Conservation (phyloP, 2,329 filamentous ascomycete species). For the Fusarium graminum region DNA sequence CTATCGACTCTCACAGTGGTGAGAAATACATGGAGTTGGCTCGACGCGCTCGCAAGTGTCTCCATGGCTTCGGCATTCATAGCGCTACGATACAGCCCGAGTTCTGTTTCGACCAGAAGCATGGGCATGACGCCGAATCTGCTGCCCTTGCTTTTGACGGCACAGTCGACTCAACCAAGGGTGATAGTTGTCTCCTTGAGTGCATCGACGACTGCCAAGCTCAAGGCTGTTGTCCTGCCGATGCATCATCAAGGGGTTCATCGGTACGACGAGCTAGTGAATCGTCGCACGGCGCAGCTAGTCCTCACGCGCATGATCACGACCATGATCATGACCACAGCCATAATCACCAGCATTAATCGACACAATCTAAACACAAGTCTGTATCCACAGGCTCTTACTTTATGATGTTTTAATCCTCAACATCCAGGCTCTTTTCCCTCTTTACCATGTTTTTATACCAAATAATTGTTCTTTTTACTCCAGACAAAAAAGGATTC, state of each 20-base stretch:
- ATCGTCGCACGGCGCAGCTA: conserved; percentile 48
- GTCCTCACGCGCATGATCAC: conserved; percentile 32
- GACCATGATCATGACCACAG: conserved; percentile 10
- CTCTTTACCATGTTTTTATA: conserved; percentile 18
- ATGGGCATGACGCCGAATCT: conserved; percentile 56
- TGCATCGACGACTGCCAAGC: conserved; percentile 56
- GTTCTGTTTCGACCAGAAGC: conserved; percentile 71
- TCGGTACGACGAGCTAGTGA: conserved; percentile 55
- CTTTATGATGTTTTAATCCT: not conserved
- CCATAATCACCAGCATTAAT: conserved; percentile 33
- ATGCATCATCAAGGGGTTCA: conserved; percentile 52
- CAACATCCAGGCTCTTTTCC: conserved; percentile 7
- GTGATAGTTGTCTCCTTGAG: conserved; percentile 63
- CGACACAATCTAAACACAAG: not conserved
- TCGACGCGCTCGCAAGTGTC: conserved; percentile 83
- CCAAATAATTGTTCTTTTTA: conserved; percentile 29
- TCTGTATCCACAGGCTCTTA: not conserved
- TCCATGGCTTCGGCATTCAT: conserved; percentile 96
- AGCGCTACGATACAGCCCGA: conserved; percentile 98
- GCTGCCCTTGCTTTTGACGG: conserved; percentile 56
- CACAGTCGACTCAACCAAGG: conserved; percentile 47
- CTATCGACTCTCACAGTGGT: conserved; percentile 83
- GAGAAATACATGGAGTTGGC: conserved; percentile 92
- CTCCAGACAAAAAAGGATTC: conserved; percentile 31
- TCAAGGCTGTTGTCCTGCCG: conserved; percentile 52